A percentile compares a stretch with the other conserved stretches of the same genome.
These are phyloP conservation scores for Lactarius indigo DNA, from an alignment of 768 basidiomycete species.

Conservation along the genomic window DNA sequence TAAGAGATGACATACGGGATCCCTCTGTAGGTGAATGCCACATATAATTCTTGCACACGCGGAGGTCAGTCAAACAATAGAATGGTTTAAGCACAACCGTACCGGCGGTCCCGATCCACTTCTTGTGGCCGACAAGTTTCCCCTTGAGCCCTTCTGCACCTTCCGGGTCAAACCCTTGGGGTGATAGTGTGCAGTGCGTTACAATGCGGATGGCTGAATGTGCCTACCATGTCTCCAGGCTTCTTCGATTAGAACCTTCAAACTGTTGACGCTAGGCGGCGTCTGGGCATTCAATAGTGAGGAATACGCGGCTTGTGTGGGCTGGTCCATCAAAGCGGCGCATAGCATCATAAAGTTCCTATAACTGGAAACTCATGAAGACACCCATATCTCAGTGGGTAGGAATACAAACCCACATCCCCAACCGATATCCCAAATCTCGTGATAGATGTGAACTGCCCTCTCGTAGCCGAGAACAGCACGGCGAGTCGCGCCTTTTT, in stretches of 20 bases:
- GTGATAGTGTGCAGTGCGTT: neutral
- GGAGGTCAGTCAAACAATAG: conserved; percentile 6
- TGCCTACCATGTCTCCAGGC: conserved; percentile 71
- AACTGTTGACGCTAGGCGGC: conserved; percentile 64
- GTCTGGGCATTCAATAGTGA: conserved; percentile 52
- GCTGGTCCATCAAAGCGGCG: conserved; percentile 65
- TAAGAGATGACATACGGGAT: conserved; percentile 61
- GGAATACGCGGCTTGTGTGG: conserved; percentile 57
- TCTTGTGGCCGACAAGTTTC: conserved; percentile 50
- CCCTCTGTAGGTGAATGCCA: conserved; percentile 72
- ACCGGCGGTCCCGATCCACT: conserved; percentile 85
- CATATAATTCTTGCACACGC: conserved; percentile 58
- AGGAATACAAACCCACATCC: conserved; percentile 40
- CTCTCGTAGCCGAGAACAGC: conserved; percentile 64
- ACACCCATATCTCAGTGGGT: conserved; percentile 12
- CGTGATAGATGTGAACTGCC: conserved; percentile 55
- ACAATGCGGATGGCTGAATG: neutral
- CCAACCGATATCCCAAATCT: conserved; percentile 64
- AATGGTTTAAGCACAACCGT: conserved; percentile 13
- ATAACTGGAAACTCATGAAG: conserved; percentile 46
- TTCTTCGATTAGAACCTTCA: conserved; percentile 76
- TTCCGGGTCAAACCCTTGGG: conserved; percentile 66
- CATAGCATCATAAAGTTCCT: conserved; percentile 82
- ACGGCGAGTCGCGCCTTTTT: conserved; percentile 45
- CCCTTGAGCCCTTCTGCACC: conserved; percentile 61